These are phyloP conservation scores for Diaporthe sp. DNA, from an alignment of 2,329 filamentous ascomycete genomes.

Conservation along the genomic window DNA sequence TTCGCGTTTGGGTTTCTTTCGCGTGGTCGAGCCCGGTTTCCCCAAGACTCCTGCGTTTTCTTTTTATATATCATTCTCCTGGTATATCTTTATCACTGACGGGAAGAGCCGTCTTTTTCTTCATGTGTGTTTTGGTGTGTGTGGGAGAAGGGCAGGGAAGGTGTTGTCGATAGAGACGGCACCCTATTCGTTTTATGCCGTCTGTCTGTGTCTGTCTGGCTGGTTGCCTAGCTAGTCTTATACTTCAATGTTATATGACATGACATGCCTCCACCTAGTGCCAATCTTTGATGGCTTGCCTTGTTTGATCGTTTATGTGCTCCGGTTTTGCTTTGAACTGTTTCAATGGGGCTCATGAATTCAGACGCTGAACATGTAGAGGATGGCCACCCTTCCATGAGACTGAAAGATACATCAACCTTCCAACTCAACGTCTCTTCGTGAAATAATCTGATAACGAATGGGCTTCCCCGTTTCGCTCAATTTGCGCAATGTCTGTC, in stretches of 20 bases:
- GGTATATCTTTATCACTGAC: constrained; percentile 12
- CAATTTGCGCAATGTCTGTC: no score
- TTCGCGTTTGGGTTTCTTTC: not conserved
- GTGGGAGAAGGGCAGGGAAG: not conserved
- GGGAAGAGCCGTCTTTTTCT: not conserved
- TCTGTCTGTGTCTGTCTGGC: not conserved
- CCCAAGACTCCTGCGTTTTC: not conserved
- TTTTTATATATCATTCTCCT: constrained; percentile 6
- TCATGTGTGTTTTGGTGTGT: not conserved
- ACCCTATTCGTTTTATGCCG: not conserved
- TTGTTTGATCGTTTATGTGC: not conserved
- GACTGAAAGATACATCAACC: not conserved
- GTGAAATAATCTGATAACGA: no score
- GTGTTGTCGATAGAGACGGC: not conserved
- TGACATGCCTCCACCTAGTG: not conserved
- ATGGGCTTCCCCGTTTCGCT: no score
- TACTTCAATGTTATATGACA: constrained; percentile 8
- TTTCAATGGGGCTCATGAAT: not conserved
- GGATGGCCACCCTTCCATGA: not conserved
- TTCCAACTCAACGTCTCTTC: no score
- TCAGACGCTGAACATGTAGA: not conserved
- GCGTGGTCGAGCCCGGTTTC: not conserved
- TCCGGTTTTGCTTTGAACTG: not conserved
- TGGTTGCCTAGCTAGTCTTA: not conserved
- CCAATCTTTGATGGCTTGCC: not conserved